Conservation (phyloP, 192 early-diverging fungal genomes). For the Dispira simplex region DNA sequence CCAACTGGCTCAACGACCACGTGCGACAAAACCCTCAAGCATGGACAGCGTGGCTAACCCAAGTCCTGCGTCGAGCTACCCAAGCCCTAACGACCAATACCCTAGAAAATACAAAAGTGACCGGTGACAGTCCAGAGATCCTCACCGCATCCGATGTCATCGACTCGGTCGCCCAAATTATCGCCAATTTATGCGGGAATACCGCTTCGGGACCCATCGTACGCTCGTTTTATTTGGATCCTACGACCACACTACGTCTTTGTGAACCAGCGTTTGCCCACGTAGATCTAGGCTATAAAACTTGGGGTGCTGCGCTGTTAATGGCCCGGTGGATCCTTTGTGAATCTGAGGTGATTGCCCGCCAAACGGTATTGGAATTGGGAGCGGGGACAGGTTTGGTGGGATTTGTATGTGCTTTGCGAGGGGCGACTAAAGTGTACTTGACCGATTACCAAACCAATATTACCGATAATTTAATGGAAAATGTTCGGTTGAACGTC, state of each 20-base stretch:
- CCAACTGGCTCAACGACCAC: too few species aligned
- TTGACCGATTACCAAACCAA: background rate
- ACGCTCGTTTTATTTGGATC: background rate
- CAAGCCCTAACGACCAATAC: too few species aligned
- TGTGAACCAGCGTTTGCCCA: slow-evolving; percentile 1
- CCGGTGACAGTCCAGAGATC: too few species aligned
- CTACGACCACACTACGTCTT: background rate
- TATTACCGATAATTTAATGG: background rate
- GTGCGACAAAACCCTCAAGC: too few species aligned
- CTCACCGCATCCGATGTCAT: too few species aligned
- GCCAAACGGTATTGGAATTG: background rate
- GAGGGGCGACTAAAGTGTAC: background rate
- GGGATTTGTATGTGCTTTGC: background rate
- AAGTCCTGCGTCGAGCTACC: too few species aligned
- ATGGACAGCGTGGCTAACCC: too few species aligned
- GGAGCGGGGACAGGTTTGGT: slow-evolving; percentile 2
- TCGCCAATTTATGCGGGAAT: slow-evolving; percentile 4
- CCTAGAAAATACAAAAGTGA: too few species aligned
- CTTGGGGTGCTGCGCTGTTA: background rate
- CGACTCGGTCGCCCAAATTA: background rate
- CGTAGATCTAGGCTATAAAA: slow-evolving; percentile 3
- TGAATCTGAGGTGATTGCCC: background rate
- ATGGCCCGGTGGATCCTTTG: background rate
- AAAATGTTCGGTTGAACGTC: background rate
- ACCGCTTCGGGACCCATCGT: background rate